phyloP scores from a whole-genome alignment of 768 basidiomycete species.

The Hericium erinaceus region DNA sequence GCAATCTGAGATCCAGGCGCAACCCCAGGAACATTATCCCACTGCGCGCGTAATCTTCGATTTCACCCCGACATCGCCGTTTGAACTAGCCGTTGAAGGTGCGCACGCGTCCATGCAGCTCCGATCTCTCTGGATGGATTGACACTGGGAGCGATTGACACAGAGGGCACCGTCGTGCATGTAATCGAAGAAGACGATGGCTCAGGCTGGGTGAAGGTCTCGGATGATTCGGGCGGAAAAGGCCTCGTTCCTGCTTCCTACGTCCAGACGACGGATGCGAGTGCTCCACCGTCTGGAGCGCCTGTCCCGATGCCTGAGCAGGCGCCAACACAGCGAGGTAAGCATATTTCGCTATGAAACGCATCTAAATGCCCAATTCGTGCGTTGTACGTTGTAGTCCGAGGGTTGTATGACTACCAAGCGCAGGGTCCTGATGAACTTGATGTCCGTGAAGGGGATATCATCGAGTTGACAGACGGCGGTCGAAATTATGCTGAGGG shows the following conservation, averaged over 20 bases:
- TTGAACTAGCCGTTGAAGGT: slow-evolving; percentile 66
- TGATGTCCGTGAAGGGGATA: slow-evolving; percentile 47
- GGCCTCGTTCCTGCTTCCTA: slow-evolving; percentile 86
- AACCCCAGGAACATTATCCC: slow-evolving; percentile 31
- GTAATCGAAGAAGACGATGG: slow-evolving; percentile 78
- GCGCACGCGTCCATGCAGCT: slow-evolving; percentile 14
- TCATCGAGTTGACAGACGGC: slow-evolving; percentile 56
- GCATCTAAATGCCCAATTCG: slow-evolving; percentile 1
- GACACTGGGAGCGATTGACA: not conserved
- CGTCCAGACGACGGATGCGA: slow-evolving; percentile 34
- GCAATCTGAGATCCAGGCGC: slow-evolving; percentile 24
- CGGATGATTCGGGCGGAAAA: slow-evolving; percentile 42
- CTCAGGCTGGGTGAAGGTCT: slow-evolving; percentile 80
- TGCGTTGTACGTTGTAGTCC: slow-evolving; percentile 37
- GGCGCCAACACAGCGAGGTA: slow-evolving; percentile 44
- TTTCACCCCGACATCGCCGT: slow-evolving; percentile 65
- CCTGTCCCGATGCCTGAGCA: slow-evolving; percentile 17
- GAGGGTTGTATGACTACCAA: slow-evolving; percentile 72
- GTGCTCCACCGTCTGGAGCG: slow-evolving; percentile 10
- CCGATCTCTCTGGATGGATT: not conserved
- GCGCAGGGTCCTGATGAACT: slow-evolving; percentile 70
- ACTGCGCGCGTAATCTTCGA: slow-evolving; percentile 63
- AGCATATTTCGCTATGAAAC: slow-evolving; percentile 14
- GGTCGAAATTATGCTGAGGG: slow-evolving; percentile 66
- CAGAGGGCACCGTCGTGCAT: slow-evolving; percentile 56